Conservation (phyloP, 2,329 filamentous ascomycete genomes). For the Amesomyces nigricolor region DNA sequence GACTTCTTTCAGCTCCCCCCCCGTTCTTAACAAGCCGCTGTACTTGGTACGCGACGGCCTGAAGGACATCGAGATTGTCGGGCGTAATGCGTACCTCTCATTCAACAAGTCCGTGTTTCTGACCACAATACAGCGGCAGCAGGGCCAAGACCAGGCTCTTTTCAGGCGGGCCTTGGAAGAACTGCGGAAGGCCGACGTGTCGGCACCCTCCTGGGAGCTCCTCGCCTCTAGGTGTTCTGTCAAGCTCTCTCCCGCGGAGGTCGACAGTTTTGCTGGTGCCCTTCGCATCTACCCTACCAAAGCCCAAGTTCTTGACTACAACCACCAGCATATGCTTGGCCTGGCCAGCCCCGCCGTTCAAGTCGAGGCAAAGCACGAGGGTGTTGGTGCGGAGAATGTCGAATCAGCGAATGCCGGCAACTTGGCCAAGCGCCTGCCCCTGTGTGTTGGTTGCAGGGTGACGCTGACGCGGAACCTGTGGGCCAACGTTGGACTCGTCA, state of each 20-base stretch:
- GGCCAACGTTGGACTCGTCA: conserved; percentile 8
- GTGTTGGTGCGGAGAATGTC: conserved; percentile 1
- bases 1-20: conserved; percentile 9
- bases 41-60: not conserved
- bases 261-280: conserved; percentile 1
- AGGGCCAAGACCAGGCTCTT: conserved; percentile 5
- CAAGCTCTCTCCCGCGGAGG: conserved; percentile 5
- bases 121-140: conserved; percentile 1
- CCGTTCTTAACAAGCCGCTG: conserved; percentile 1
- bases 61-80: conserved; percentile 4
- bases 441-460: conserved; percentile 9
- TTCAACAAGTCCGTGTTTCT: conserved; percentile 5
- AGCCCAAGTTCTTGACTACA: conserved; percentile 4
- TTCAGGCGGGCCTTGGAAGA: conserved; percentile 2
- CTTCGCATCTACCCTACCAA: conserved; percentile 7
- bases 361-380: conserved; percentile 3
- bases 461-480: conserved; percentile 10
- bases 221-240: conserved; percentile 6
- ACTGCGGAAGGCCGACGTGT: not conserved
- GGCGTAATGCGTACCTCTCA: conserved; percentile 3
- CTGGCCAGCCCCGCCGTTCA: conserved; percentile 1
- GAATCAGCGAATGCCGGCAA: conserved; percentile 3
- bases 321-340: conserved; percentile 3
- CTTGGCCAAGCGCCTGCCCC: conserved; percentile 1
- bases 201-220: conserved; percentile 2